Percentiles rank a stretch among this genome's conserved stretches.
These are phyloP conservation scores for Microthyrium microscopicum DNA, from an alignment of 2,329 filamentous ascomycete genomes.

Conservation along the genomic window DNA sequence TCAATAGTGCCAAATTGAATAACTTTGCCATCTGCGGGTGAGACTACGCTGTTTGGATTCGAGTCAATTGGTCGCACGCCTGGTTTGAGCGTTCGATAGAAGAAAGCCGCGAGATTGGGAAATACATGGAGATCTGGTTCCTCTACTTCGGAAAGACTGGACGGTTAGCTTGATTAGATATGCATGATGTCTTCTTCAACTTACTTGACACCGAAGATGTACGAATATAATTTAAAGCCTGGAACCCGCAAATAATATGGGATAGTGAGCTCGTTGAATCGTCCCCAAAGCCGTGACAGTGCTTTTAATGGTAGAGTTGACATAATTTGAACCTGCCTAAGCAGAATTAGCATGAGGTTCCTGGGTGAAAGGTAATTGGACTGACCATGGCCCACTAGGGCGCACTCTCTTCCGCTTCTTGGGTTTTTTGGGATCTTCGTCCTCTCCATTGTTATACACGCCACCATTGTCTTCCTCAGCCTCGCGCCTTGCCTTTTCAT, in stretches of 20 bases:
- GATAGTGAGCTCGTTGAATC: slow-evolving; percentile 77
- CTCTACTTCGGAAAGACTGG: slow-evolving; percentile 63
- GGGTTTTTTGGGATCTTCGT: slow-evolving; percentile 25
- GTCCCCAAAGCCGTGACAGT: slow-evolving; percentile 75
- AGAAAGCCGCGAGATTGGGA: slow-evolving; percentile 89
- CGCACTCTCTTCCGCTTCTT: slow-evolving; percentile 44
- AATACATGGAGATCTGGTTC: slow-evolving; percentile 81
- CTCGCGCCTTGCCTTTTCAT: slow-evolving; percentile 27
- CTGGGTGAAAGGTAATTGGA: background rate
- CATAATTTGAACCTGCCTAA: slow-evolving; percentile 76
- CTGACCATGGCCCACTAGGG: slow-evolving; percentile 69
- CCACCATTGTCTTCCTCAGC: slow-evolving; percentile 23
- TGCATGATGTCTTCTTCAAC: slow-evolving; percentile 7
- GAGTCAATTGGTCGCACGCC: slow-evolving; percentile 73
- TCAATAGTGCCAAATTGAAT: slow-evolving; percentile 87
- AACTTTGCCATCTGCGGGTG: slow-evolving; percentile 78
- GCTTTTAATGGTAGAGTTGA: slow-evolving; percentile 83
- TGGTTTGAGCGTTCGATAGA: slow-evolving; percentile 87
- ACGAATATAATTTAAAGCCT: slow-evolving; percentile 83
- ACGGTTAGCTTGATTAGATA: background rate
- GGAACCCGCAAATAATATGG: slow-evolving; percentile 78
- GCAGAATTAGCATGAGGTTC: background rate
- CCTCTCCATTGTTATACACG: slow-evolving; percentile 29
- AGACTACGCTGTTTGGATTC: slow-evolving; percentile 62
- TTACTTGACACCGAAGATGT: slow-evolving; percentile 71